Evolutionary conservation across 495 filamentous ascomycete genomes (phyloP).

Genomic region (Hypoxylon crocopeplum): DNA sequence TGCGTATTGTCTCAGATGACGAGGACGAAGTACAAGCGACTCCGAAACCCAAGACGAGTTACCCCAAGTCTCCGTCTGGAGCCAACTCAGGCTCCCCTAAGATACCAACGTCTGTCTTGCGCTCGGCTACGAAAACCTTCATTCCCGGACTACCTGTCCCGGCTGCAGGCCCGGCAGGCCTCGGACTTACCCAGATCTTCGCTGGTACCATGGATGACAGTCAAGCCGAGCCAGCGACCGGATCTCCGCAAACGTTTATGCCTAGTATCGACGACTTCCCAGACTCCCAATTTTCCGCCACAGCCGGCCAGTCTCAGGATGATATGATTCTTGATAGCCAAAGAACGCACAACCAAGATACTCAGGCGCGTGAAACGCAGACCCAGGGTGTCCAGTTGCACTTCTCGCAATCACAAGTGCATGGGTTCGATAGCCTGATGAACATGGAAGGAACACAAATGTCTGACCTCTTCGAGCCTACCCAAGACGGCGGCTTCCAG

Average conservation of each 20-base stretch:
- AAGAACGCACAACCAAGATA: constrained; percentile 33
- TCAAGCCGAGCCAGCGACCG: constrained; percentile 42
- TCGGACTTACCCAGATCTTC: constrained; percentile 90
- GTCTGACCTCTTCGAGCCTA: constrained; percentile 72
- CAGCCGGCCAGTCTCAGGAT: constrained; percentile 54
- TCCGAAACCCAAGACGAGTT: constrained; percentile 45
- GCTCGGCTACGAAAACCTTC: constrained; percentile 63
- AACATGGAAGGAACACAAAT: constrained; percentile 61
- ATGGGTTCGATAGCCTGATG: constrained; percentile 58
- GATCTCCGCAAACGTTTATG: constrained; percentile 47
- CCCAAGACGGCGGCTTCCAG: constrained; percentile 83
- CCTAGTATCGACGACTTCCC: constrained; percentile 52
- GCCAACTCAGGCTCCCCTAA: constrained; percentile 48
- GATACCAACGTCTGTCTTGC: constrained; percentile 59
- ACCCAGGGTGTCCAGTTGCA: constrained; percentile 58
- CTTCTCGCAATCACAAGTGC: constrained; percentile 61
- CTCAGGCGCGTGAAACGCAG: constrained; percentile 46
- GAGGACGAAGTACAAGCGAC: constrained; percentile 63
- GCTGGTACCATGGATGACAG: constrained; percentile 86
- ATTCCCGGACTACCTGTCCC: constrained; percentile 64
- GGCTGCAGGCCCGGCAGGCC: constrained; percentile 59
- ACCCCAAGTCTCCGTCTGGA: constrained; percentile 46
- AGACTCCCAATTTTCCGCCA: constrained; percentile 57
- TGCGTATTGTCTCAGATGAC: constrained; percentile 62
- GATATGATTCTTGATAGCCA: constrained; percentile 73